Base-by-base conservation (phyloP, 2,329 filamentous ascomycete genomes). In the Fusarium sp. region DNA sequence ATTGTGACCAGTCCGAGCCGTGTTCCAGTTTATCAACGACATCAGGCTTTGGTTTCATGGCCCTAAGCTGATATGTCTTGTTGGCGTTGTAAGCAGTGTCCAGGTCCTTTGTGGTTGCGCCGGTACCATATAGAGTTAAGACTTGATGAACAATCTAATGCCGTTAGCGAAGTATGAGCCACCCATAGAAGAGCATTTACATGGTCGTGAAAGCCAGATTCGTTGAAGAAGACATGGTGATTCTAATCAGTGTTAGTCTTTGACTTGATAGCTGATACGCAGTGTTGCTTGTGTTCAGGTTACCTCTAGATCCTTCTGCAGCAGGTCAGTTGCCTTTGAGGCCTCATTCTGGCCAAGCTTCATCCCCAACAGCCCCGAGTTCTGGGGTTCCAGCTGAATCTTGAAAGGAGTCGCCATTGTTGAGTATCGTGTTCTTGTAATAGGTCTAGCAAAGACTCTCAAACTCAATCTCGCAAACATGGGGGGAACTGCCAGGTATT, bases 201-300 rank as follows among this genome's bases (percentile, higher is more conserved):
- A 77, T 97, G 94, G 79, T 97, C 93, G 78, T 98, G 95, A 70
- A 92, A 97, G 1, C 92, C 92, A 4, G 81, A 78, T 0, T 86
- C 67, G 69, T 96, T 97, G 85, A 94, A 97, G 82, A 92, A 97
- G 64, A 94, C 91, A 78, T 97, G 93, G 75, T 94, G 89, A 21
- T 74, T 75, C 81, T 62, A 11, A 15, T 42, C 31, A 7, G 19
- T 27, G 38, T 72, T 38, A 77, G 66, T 4, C 33, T 33, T 19
- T 33, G 11, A 14, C 29, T 41, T 10, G 16, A 18, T 37, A 37
- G 35, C 18, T 37, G 19, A 16, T n/a, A 35, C 16, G 8, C 27
- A 10, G 7, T 11, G 4, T 29, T 11, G 10, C 10, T 5, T 15
- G 14, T 15, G 25, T 29, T 46, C 9, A 10, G 19, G 19, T 8